Evolutionary conservation across 139 green algal genomes (phyloP).

Genomic region (Astrephomene gubernaculifera): DNA sequence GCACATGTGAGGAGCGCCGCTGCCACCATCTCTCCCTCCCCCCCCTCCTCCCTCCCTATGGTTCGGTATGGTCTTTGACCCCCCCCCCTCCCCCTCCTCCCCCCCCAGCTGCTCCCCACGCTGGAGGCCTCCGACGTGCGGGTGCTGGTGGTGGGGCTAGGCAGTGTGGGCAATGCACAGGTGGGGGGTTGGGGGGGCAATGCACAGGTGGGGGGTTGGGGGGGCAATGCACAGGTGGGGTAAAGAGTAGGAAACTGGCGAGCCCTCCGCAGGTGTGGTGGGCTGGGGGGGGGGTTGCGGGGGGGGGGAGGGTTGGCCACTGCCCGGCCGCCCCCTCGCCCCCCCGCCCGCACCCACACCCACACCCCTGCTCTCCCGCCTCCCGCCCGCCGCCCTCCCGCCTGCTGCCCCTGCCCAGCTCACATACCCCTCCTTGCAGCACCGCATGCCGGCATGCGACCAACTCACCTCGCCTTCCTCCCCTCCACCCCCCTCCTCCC

Average conservation of each 20-base stretch:
- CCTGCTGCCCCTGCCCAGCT: too few species aligned
- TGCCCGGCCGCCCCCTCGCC: neutral
- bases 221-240: too few species aligned
- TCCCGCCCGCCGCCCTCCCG: too few species aligned
- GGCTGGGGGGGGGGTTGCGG: neutral
- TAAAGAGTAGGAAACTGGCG: too few species aligned
- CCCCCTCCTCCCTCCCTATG: too few species aligned
- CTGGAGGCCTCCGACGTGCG: slow-evolving; percentile 56
- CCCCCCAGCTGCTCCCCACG: slow-evolving; percentile 42
- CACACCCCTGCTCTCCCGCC: too few species aligned
- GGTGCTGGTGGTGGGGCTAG: slow-evolving; percentile 70
- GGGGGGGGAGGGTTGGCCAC: neutral
- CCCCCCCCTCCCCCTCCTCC: neutral
- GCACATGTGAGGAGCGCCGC: neutral
- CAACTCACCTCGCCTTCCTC: neutral
- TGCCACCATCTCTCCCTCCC: neutral
- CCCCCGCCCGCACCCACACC: neutral
- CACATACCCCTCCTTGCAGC: too few species aligned
- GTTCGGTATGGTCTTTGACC: neutral
- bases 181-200: slow-evolving; percentile 11
- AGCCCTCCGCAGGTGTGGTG: too few species aligned
- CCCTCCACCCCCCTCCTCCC: neutral
- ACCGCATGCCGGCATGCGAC: too few species aligned
- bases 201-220: neutral
- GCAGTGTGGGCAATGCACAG: slow-evolving; percentile 60